These are phyloP conservation scores for Colletotrichum tofieldiae DNA, from an alignment of 2,329 filamentous ascomycete genomes.

Conservation along the genomic window DNA sequence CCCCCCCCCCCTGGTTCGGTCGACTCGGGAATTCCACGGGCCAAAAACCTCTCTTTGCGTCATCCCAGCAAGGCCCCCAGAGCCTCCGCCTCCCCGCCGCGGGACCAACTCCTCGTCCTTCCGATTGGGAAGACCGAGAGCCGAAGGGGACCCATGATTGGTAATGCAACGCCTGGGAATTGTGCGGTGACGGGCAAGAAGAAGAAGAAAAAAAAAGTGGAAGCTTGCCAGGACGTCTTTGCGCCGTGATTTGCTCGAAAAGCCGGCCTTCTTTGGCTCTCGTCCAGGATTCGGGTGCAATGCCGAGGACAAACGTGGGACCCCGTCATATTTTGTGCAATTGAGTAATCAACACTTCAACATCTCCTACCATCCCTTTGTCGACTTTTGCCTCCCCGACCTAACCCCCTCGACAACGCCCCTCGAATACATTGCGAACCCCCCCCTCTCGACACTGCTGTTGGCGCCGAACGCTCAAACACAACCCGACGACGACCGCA, in stretches of 20 bases:
- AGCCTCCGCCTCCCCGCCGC: background rate
- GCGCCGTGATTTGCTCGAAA: constrained; percentile 23
- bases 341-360: constrained; percentile 17
- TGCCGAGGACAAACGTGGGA: constrained; percentile 21
- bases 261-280: constrained; percentile 19
- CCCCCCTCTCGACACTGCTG: background rate
- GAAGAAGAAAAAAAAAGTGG: constrained; percentile 17
- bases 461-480: background rate
- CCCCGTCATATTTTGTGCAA: constrained; percentile 25
- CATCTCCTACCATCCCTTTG: background rate
- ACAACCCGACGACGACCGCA: background rate
- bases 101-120: background rate
- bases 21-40: constrained; percentile 25
- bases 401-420: background rate
- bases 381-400: background rate
- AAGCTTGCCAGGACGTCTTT: background rate
- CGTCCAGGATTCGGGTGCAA: constrained; percentile 2
- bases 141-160: constrained; percentile 31
- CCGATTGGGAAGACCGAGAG: background rate
- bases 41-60: constrained; percentile 14
- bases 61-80: constrained; percentile 18
- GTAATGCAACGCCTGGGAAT: constrained; percentile 41
- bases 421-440: background rate
- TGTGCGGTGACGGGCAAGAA: constrained; percentile 13
- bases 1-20: constrained; percentile 5